Evolutionary conservation across 176 grass and related monocot species (phyloP).

Genomic region (Oryza punctata): DNA sequence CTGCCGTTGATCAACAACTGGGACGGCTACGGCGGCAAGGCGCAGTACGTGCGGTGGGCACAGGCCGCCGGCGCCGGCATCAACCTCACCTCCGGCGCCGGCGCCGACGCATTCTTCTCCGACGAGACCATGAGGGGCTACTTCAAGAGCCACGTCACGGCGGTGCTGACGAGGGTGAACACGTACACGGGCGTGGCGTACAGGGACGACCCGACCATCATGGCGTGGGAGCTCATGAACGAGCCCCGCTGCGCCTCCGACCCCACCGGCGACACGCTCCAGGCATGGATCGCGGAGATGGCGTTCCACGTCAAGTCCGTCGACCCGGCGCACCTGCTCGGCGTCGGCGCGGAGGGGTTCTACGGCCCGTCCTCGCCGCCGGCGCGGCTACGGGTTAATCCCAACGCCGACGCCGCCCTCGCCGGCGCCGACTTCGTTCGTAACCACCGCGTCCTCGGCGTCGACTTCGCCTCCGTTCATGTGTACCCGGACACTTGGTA

Average conservation of each 20-base stretch:
- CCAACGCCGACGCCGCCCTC: conserved; percentile 47
- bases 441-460: conserved; percentile 62
- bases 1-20: conserved; percentile 67
- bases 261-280: conserved; percentile 57
- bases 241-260: conserved; percentile 66
- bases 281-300: conserved; percentile 85
- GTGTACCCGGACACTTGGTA: conserved; percentile 76
- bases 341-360: conserved; percentile 67
- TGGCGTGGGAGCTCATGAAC: conserved; percentile 84
- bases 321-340: conserved; percentile 60
- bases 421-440: conserved; percentile 68
- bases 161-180: conserved; percentile 65
- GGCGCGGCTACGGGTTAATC: conserved; percentile 42
- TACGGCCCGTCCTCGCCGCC: conserved; percentile 58
- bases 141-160: conserved; percentile 58
- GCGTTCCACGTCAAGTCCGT: conserved; percentile 68
- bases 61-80: conserved; percentile 31
- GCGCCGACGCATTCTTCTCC: conserved; percentile 66
- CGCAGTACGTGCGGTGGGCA: conserved; percentile 70
- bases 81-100: conserved; percentile 42
- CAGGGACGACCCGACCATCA: conserved; percentile 76
- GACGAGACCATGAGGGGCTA: conserved; percentile 58
- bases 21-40: conserved; percentile 71
- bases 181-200: conserved; percentile 60
- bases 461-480: conserved; percentile 74